A percentile compares a stretch with the other conserved stretches of the same genome.
These are phyloP conservation scores for Salvia hispanica DNA, from an alignment of 257 asterid genomes.

Conservation along the genomic window DNA sequence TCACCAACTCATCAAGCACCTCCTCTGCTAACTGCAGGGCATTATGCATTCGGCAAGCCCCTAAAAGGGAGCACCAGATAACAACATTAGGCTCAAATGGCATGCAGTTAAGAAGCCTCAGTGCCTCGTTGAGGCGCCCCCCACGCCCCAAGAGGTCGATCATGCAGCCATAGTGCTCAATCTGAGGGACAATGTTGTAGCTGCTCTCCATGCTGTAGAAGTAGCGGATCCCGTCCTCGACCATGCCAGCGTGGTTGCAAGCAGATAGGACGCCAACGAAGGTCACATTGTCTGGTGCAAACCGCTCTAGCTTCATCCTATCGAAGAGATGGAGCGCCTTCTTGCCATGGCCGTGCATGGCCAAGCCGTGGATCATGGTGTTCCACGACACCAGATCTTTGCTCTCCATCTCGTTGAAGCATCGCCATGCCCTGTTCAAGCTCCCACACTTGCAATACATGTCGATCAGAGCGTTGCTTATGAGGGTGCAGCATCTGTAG, in stretches of 20 bases:
- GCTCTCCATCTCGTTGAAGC: conserved; percentile 47
- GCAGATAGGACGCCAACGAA: conserved; percentile 69
- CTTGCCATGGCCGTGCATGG: conserved; percentile 63
- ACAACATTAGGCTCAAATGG: conserved; percentile 74
- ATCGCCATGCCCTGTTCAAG: conserved; percentile 54
- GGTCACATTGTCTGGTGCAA: conserved; percentile 66
- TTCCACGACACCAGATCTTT: conserved; percentile 81
- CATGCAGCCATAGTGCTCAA: conserved; percentile 81
- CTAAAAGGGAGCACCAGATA: conserved; percentile 76
- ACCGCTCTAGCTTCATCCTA: conserved; percentile 59
- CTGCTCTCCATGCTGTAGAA: conserved; percentile 66
- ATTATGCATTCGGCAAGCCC: conserved; percentile 72
- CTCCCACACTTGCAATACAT: conserved; percentile 88
- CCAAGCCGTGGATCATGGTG: conserved; percentile 77
- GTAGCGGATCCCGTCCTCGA: conserved; percentile 52
- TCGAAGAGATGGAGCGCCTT: conserved; percentile 64
- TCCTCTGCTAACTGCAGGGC: conserved; percentile 51
- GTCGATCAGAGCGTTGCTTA: conserved; percentile 69
- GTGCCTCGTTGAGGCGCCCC: conserved; percentile 70
- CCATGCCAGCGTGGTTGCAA: conserved; percentile 69
- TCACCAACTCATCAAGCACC: conserved; percentile 46
- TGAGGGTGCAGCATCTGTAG: conserved; percentile 40
- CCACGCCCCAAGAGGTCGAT: conserved; percentile 84
- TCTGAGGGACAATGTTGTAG: conserved; percentile 54
- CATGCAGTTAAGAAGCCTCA: conserved; percentile 59